A percentile compares a stretch with the other conserved stretches of the same genome.
Evolutionary conservation across 352 stramenopile genomes (phyloP).

Genomic region (Phytopythium ostracodes): DNA sequence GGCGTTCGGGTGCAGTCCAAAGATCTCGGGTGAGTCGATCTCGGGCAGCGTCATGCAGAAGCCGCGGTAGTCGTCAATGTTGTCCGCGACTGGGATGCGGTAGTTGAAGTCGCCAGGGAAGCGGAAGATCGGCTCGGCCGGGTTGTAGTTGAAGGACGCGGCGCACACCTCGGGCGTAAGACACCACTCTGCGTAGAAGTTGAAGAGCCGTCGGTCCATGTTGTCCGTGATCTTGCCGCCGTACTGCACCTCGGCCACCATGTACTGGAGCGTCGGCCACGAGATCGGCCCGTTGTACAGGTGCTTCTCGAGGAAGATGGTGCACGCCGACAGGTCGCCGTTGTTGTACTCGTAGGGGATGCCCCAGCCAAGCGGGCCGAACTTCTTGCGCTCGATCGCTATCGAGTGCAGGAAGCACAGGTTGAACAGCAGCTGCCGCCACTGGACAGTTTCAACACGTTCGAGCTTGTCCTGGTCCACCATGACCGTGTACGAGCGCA

Average conservation of each 20-base stretch:
- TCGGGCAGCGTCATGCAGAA: constrained; percentile 95
- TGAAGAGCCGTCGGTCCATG: constrained; percentile 96
- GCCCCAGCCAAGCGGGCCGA: constrained; percentile 96
- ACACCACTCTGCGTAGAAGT: constrained; percentile 97
- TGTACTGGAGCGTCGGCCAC: constrained; percentile 98
- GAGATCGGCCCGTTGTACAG: constrained; percentile 98
- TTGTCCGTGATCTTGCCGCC: constrained; percentile 99
- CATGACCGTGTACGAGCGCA: constrained; percentile 97
- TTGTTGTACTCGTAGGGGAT: constrained; percentile 99
- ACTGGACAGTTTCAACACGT: constrained; percentile 95
- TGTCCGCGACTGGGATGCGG: constrained; percentile 88
- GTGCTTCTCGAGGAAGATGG: constrained; percentile 98
- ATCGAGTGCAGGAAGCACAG: constrained; percentile 98
- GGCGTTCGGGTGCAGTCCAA: constrained; percentile 98
- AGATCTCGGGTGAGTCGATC: constrained; percentile 98
- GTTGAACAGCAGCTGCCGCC: constrained; percentile 96
- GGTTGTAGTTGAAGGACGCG: constrained; percentile 94
- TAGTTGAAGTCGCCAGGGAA: constrained; percentile 98
- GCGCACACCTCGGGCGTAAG: constrained; percentile 85
- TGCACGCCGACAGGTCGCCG: constrained; percentile 96
- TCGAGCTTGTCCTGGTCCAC: constrained; percentile 99
- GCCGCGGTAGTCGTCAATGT: constrained; percentile 94
- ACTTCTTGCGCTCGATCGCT: constrained; percentile 98
- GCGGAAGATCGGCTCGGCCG: constrained; percentile 91
- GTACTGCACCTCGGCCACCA: constrained; percentile 98